Conservation (phyloP, 2,329 filamentous ascomycete genomes). For the Aspergillus fumigatus region DNA sequence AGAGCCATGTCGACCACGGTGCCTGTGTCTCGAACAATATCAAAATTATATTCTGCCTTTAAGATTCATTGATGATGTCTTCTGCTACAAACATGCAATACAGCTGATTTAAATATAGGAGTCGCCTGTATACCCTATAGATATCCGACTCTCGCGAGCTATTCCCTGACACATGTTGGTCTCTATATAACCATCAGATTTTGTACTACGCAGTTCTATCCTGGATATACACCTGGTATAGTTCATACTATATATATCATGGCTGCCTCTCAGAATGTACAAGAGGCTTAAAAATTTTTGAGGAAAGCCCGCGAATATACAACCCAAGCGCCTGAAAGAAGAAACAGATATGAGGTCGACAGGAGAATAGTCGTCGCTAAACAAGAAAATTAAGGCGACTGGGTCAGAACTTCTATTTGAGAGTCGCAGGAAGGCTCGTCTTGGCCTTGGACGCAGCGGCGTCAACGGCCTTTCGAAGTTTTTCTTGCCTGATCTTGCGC, state of each 20-base stretch:
- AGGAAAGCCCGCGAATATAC: conserved; percentile 12
- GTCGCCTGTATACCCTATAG: not conserved
- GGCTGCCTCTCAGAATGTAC: conserved; percentile 8
- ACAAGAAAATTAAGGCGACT: conserved; percentile 8
- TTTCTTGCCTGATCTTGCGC: conserved; percentile 63
- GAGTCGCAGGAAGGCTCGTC: conserved; percentile 43
- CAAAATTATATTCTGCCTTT: not conserved
- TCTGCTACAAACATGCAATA: not conserved
- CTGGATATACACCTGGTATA: conserved; percentile 2
- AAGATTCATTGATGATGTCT: not conserved
- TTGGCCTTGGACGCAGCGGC: conserved; percentile 60
- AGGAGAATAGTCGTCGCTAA: conserved; percentile 11
- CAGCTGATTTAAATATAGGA: not conserved
- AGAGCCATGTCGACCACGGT: not conserved
- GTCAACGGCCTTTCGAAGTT: conserved; percentile 63
- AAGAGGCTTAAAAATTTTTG: conserved; percentile 4
- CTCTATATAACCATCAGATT: not conserved
- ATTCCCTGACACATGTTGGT: not conserved
- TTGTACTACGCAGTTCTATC: conserved; percentile 5
- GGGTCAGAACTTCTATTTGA: conserved; percentile 38
- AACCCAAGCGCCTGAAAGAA: conserved; percentile 14
- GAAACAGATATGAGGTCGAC: conserved; percentile 4
- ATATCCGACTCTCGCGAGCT: not conserved
- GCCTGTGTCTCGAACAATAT: not conserved
- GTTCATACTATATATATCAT: conserved; percentile 13